Evolutionary conservation across 768 basidiomycete species (phyloP).

Genomic region (Plicaturopsis crispa): DNA sequence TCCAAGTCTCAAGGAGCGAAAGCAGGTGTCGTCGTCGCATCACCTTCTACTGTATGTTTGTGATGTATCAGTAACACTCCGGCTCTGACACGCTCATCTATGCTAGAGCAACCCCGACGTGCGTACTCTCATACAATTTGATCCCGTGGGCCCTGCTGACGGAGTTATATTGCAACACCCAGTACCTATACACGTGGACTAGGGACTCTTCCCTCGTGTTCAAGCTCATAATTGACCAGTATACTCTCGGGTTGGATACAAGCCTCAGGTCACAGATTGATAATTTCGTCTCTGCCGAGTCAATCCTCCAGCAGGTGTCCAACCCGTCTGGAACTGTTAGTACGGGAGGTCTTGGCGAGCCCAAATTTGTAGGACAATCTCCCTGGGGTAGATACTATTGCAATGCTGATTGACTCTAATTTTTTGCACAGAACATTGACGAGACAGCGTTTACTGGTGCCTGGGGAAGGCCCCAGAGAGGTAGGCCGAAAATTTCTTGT

Average conservation of each 20-base stretch:
- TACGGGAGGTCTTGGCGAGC: conserved; percentile 66
- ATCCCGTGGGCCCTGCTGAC: no score
- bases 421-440: conserved; percentile 41
- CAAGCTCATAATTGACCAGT: conserved; percentile 37
- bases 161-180: no score
- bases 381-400: not conserved
- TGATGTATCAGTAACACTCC: no score
- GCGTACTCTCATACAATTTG: no score
- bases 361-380: conserved; percentile 33
- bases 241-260: conserved; percentile 41
- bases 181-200: conserved; percentile 65
- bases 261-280: conserved; percentile 43
- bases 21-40: conserved; percentile 5
- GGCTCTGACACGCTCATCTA: no score
- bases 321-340: conserved; percentile 60
- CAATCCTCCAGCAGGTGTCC: conserved; percentile 46
- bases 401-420: no score
- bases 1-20: conserved; percentile 38
- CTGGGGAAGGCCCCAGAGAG: no score
- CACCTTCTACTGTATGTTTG: no score
- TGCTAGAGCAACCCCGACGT: no score
- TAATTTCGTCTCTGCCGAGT: conserved; percentile 44
- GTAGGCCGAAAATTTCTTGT: not conserved
- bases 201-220: conserved; percentile 63
- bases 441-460: conserved; percentile 48